phyloP scores from a whole-genome alignment of 2,329 filamentous ascomycete species.

The Fusarium penzigii region DNA sequence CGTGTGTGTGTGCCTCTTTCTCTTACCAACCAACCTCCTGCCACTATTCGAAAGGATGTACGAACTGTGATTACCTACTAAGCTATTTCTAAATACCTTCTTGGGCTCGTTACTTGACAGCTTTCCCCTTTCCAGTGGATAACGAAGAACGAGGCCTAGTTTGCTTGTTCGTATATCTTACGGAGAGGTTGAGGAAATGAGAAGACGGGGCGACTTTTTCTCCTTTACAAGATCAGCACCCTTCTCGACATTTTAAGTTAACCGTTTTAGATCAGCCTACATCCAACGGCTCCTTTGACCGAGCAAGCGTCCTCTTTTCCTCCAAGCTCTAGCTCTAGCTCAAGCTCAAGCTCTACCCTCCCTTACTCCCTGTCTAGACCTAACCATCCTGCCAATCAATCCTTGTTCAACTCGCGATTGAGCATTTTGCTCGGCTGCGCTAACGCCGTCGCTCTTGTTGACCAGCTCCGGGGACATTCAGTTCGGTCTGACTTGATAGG shows the following conservation, averaged over 20 bases:
- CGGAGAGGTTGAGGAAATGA: too few species aligned
- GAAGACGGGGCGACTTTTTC: too few species aligned
- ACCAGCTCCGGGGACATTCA: background rate
- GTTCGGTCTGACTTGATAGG: background rate
- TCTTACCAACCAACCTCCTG: too few species aligned
- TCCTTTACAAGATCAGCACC: too few species aligned
- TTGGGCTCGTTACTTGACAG: too few species aligned
- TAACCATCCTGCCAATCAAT: background rate
- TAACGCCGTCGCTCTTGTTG: background rate
- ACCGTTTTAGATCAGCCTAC: background rate
- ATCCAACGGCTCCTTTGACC: background rate
- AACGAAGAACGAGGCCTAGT: too few species aligned
- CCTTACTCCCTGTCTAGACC: background rate
- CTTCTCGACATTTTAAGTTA: background rate
- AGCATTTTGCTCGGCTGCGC: background rate
- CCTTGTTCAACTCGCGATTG: background rate
- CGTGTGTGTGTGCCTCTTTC: too few species aligned
- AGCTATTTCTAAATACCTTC: too few species aligned
- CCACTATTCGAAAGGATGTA: too few species aligned
- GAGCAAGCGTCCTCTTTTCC: background rate
- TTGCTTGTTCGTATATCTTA: too few species aligned
- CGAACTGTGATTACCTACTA: too few species aligned
- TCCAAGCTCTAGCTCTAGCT: background rate
- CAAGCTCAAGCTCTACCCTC: background rate
- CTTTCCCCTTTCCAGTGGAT: too few species aligned